These are phyloP conservation scores for Sphagnum tenellum DNA, from an alignment of 225 moss, liverwort and hornwort genomes.

Conservation along the genomic window DNA sequence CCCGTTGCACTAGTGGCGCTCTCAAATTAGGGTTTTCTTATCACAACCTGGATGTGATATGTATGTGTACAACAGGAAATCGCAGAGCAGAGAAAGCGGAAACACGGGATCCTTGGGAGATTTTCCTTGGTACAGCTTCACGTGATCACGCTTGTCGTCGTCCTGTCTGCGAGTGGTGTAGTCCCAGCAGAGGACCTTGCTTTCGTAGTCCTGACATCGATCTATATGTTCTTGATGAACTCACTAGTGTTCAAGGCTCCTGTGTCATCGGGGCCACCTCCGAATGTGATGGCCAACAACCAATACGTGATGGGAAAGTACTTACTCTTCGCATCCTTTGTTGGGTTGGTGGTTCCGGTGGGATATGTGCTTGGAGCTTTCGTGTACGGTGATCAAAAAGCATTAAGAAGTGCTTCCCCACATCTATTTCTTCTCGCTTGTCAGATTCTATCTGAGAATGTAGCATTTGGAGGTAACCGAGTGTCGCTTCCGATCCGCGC, in stretches of 20 bases:
- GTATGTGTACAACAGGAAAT: constrained; percentile 12
- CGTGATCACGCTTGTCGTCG: constrained; percentile 22
- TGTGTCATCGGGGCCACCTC: constrained; percentile 12
- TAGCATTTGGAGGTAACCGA: constrained; percentile 9
- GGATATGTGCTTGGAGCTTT: constrained; percentile 35
- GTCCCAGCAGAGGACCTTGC: constrained; percentile 31
- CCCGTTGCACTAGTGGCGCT: too few relatives aligned
- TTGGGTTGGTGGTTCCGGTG: constrained; percentile 32
- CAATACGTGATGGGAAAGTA: constrained; percentile 5
- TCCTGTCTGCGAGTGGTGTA: constrained; percentile 22
- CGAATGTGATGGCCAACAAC: constrained; percentile 18
- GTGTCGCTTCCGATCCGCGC: constrained; percentile 27
- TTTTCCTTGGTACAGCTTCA: constrained; percentile 31
- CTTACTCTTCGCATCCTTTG: constrained; percentile 8
- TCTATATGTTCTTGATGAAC: constrained; percentile 31
- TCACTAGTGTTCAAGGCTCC: constrained; percentile 18
- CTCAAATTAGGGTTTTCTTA: too few relatives aligned
- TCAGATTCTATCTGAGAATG: constrained; percentile 31
- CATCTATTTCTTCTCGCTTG: constrained; percentile 38
- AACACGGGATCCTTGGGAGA: constrained; percentile 18
- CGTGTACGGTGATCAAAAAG: constrained; percentile 35
- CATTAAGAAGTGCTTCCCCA: constrained; percentile 24
- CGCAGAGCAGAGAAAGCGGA: constrained; percentile 18
- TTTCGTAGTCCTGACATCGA: constrained; percentile 19
- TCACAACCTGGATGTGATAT: too few relatives aligned